Evolutionary conservation across 768 basidiomycete genomes (phyloP).

Genomic region (Phanerochaete carnosa): DNA sequence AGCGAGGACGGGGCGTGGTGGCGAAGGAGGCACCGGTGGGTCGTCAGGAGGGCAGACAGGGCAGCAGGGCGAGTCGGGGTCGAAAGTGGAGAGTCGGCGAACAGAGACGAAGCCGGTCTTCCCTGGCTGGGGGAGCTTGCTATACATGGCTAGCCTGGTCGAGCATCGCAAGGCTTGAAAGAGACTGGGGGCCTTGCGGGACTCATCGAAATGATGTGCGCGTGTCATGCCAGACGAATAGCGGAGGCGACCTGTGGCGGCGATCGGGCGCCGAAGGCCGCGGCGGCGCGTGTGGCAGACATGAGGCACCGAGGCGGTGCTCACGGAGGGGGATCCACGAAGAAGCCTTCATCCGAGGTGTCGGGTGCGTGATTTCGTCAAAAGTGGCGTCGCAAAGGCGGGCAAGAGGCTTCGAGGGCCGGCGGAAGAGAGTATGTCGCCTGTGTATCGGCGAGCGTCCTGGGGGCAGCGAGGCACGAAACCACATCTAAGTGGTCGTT

Average conservation of each 20-base stretch:
- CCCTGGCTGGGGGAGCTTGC: conserved; percentile 17
- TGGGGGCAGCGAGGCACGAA: conserved; percentile 57
- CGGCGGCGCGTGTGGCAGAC: conserved; percentile 12
- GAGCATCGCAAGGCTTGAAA: conserved; percentile 17
- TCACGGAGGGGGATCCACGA: conserved; percentile 4
- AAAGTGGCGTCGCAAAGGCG: conserved; percentile 21
- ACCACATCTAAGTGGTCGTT: conserved; percentile 82
- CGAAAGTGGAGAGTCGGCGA: conserved; percentile 6
- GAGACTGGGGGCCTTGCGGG: conserved; percentile 25
- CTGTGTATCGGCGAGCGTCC: conserved; percentile 61
- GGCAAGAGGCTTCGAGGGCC: conserved; percentile 4
- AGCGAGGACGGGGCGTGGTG: conserved; percentile 12
- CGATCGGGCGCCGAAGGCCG: conserved; percentile 45
- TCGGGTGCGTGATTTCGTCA: conserved; percentile 18
- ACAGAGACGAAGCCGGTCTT: conserved; percentile 21
- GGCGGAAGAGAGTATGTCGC: conserved; percentile 40
- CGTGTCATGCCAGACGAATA: conserved; percentile 13
- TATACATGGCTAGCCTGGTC: conserved; percentile 18
- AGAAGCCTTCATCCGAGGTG: conserved; percentile 13
- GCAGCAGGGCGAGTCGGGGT: conserved; percentile 5
- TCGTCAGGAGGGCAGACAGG: conserved; percentile 1
- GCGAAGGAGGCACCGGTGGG: conserved; percentile 14
- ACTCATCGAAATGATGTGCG: conserved; percentile 16
- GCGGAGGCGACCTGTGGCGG: conserved; percentile 28
- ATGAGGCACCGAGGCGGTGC: conserved; percentile 12